Evolutionary conservation across 495 filamentous ascomycete genomes (phyloP).

Genomic region (Aspergillus saccharolyticus): DNA sequence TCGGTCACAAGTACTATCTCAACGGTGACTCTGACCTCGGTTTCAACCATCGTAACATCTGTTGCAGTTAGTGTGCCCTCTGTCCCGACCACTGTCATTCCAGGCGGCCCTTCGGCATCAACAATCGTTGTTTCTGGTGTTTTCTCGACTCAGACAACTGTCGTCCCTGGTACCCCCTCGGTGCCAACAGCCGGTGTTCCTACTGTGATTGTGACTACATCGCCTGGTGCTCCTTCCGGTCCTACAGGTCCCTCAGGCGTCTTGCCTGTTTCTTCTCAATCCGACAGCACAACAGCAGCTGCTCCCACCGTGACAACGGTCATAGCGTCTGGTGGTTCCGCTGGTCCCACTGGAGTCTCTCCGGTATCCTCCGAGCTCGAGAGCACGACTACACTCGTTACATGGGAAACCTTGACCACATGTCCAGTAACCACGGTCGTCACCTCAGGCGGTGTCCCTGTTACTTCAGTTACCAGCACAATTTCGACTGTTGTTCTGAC

Average conservation of each 20-base stretch:
- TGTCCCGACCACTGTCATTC: conserved; percentile 2
- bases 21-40: conserved; percentile 34
- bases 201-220: background rate
- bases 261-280: background rate
- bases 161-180: background rate
- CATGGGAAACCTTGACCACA: conserved; percentile 38
- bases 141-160: too few species aligned
- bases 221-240: background rate
- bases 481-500: conserved; percentile 37
- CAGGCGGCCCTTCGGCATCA: background rate
- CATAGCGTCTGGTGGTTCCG: background rate
- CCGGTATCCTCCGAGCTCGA: background rate
- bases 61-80: conserved; percentile 29
- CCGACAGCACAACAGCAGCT: background rate
- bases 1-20: conserved; percentile 38
- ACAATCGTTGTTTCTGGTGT: too few species aligned
- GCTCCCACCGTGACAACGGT: background rate
- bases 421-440: conserved; percentile 38
- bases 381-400: conserved; percentile 24
- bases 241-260: background rate
- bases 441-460: conserved; percentile 30
- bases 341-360: background rate
- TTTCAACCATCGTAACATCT: conserved; percentile 25
- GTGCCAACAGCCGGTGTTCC: background rate
- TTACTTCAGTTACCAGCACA: conserved; percentile 33